These are phyloP conservation scores for Cenococcum geophilum DNA, from an alignment of 495 filamentous ascomycete genomes.

Conservation along the genomic window DNA sequence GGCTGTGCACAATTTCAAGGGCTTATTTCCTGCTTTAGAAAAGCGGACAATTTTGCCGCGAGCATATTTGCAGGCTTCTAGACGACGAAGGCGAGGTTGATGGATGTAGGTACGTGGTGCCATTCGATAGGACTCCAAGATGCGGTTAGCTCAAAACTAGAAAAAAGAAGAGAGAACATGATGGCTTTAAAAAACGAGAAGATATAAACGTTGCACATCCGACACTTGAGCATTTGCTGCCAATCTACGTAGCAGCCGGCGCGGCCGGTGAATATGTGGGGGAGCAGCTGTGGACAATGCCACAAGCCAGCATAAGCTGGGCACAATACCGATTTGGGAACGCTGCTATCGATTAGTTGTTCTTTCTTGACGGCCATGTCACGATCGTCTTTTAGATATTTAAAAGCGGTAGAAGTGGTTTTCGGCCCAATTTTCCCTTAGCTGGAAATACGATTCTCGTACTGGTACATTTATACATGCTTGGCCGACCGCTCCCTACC, in stretches of 20 bases:
- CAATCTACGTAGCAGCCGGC: constrained; percentile 59
- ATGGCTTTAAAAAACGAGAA: constrained; percentile 48
- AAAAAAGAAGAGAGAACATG: constrained; percentile 57
- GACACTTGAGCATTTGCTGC: constrained; percentile 72
- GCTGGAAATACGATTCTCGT: neutral
- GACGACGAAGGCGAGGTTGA: neutral
- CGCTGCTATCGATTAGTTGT: neutral
- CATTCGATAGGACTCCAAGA: constrained; percentile 76
- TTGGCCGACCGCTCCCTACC: neutral
- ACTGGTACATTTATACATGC: constrained; percentile 6
- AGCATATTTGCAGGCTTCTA: neutral
- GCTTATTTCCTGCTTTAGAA: constrained; percentile 5
- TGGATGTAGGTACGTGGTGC: constrained; percentile 38
- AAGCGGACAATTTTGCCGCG: constrained; percentile 17
- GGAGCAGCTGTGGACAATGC: constrained; percentile 28
- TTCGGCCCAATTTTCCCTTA: neutral
- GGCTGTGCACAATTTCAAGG: constrained; percentile 72
- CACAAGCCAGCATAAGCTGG: constrained; percentile 32
- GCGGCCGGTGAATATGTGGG: constrained; percentile 29
- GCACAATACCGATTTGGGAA: constrained; percentile 34
- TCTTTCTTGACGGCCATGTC: too few relatives aligned
- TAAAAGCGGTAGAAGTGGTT: neutral
- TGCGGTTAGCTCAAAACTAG: constrained; percentile 51
- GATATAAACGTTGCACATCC: constrained; percentile 77
- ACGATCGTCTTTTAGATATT: neutral